Evolutionary conservation across 202 grass and related monocot genomes (phyloP), one percentile per base, ranked within the genome.

Genomic region (Elaeis oleifera): DNA sequence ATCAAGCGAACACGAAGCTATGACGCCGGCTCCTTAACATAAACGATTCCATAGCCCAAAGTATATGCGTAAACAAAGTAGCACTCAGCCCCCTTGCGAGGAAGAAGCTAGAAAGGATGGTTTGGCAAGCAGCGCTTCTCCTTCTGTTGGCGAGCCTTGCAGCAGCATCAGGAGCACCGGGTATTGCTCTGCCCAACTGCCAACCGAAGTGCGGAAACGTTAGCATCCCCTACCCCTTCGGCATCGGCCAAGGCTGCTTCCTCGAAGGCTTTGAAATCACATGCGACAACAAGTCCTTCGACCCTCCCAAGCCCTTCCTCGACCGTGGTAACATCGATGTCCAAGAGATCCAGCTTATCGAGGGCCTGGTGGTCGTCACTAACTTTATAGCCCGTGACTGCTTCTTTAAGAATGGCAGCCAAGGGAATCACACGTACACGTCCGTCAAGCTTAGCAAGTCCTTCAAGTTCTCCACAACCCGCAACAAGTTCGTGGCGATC

Each of bases 401-500:
- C 56, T 71, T 28, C 31, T 18, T 51, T 22, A 7, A 8, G 6
- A 15, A 15, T 17, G 6, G 5, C 54, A 2, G 1, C 0, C 1
- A 3, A 1, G 5, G 5, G 0, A 32, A 24, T 3, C 1, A 14
- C 0, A 5, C 2, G 3, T 13, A 9, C 16, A 76, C 29, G 48
- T 0, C 2, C 1, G 5, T 39, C 8, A 2, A 7, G 3, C 36
- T 18, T 6, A 6, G 20, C 1, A 4, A 5, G 18, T 16, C 63
- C 71, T 68, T 9, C 18, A 22, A 1, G 25, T 64, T 71, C 69
- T 79, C 56, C 53, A 6, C 51, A 39, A 68, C 6, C 0, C 70
- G 1, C 26, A 72, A 72, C 70, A 53, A 23, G 79, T 71, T 89
- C 59, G 80, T 80, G 0, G 69, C 49, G 0, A 15, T 80, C 16